Evolutionary conservation across 2,329 filamentous ascomycete species (phyloP), one percentile per base, ranked within the genome.

Genomic region (Scleromitrula shiraiana): DNA sequence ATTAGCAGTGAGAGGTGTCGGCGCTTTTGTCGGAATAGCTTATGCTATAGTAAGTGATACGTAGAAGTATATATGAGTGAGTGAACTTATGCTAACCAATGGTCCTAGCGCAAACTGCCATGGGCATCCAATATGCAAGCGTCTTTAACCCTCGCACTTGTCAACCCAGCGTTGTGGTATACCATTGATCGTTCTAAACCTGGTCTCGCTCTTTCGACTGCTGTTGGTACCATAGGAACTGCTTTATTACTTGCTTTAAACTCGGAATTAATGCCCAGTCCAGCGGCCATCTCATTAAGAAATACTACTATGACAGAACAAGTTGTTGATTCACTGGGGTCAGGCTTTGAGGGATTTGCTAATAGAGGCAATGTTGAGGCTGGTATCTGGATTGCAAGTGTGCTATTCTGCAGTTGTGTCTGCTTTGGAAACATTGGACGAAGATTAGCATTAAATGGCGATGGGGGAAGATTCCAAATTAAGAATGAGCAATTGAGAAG

Each of bases 111-210:
- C 55, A 88, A 86, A 66, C 78, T 96, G 8, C 86, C 88, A 1
- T 98, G 93, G 93, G 78, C 90, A 59, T 96, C 90, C 7, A 93
- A 89, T 1, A 79, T 95, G n/a, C 93, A 98, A 67, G 82, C 94
- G 17, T 94, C 90, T 1, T 68, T 94, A 22, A 93, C 90, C 1
- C 80, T 98, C 41, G 87, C 89, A 19, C 79, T 97, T 51, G 88
- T 85, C 17, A 97, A 97, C 64, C 91, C 93, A 1, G 85, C 93
- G 8, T 72, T 98, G 15, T 98, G 93, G 93, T 98, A 95, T 68
- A 74, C 97, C 20, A 85, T 98, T 62, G 93, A 98, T 68, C 86
- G 91, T 42, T 93, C 88, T 39, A 82, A 81, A 56, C 78, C 89
- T 0, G 93, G 93, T 4, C 85, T 97, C 57, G 70, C 93, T 27